These are phyloP conservation scores for Hymenoscyphus fructigenus DNA, from an alignment of 2,329 filamentous ascomycete species.

Conservation along the genomic window DNA sequence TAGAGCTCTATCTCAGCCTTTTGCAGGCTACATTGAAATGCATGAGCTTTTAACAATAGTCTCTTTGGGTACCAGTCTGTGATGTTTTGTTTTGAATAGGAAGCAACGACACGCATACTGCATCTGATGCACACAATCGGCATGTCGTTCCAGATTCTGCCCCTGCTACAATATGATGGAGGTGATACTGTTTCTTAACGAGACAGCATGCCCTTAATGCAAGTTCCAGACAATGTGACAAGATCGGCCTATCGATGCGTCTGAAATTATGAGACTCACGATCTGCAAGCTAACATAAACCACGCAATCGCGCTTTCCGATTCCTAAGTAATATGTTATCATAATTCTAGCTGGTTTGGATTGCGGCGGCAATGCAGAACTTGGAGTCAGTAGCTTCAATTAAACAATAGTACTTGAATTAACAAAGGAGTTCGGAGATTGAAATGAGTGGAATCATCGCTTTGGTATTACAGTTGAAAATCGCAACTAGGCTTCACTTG, in stretches of 20 bases:
- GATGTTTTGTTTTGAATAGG: background rate
- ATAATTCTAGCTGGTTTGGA: background rate
- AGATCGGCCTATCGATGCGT: too few species aligned
- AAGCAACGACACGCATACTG: background rate
- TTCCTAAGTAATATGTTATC: background rate
- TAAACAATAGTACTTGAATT: background rate
- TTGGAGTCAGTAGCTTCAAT: background rate
- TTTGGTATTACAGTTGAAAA: background rate
- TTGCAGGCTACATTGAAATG: too few species aligned
- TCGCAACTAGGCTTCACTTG: conserved; percentile 13
- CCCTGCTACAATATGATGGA: background rate
- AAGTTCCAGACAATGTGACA: too few species aligned
- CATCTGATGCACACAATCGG: background rate
- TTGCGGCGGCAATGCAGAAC: background rate
- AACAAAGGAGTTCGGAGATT: background rate
- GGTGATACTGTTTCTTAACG: background rate
- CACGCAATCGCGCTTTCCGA: background rate
- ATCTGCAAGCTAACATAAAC: background rate
- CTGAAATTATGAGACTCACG: too few species aligned
- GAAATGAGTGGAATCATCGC: background rate
- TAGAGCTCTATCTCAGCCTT: too few species aligned
- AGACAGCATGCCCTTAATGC: background rate
- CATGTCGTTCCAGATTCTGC: background rate
- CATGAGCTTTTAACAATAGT: background rate
- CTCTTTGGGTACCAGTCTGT: background rate